Evolutionary conservation across 805 yeast species (phyloP), one percentile per base, ranked within the genome.

Genomic region (Candida piceae): DNA sequence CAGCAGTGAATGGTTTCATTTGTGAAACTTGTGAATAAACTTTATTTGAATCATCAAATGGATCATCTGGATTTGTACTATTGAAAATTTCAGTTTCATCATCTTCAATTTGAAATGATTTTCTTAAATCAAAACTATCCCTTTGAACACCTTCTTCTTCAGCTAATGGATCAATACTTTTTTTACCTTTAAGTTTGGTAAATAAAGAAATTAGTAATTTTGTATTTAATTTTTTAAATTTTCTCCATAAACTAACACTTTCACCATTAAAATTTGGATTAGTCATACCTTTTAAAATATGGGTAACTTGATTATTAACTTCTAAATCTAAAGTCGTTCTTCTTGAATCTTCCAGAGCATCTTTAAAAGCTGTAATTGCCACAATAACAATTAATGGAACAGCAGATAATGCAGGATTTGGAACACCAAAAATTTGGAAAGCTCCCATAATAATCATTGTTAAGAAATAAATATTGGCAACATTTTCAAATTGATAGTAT

Each of bases 381-480:
- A 84, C 85, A 61, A 84, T 84, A 30, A 81, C 90, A 58, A 84
- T 78, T 55, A 84, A 69, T 2, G 94, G 94, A 21, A 82, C 90
- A 5, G 84, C 79, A 8, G 84, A 71, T 33, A 84, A 55, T 2
- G 77, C 85, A 1, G 94, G 94, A 40, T 72, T 76, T 3, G 88
- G 82, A 21, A 84, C 94, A 55, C 94, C 94, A 57, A 84, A 84
- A 27, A 84, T 79, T 35, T 70, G 67, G 56, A 83, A 82, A 2
- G 75, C 84, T 42, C 96, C 96, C 44, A 90, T 63, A 46, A 90
- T 80, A 52, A 81, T 81, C 63, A 86, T 67, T 24, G 78, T 65
- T 50, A 90, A 65, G 71, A 90, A 90, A 66, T 88, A 90, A 34
- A 86, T 66, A 62, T 90, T 90, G 30, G 98, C 98, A 44, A 89